Percentiles rank a stretch among this genome's conserved stretches.
Evolutionary conservation across 73 alveolate genomes (phyloP).

Genomic region (Paraurostyla sp.): DNA sequence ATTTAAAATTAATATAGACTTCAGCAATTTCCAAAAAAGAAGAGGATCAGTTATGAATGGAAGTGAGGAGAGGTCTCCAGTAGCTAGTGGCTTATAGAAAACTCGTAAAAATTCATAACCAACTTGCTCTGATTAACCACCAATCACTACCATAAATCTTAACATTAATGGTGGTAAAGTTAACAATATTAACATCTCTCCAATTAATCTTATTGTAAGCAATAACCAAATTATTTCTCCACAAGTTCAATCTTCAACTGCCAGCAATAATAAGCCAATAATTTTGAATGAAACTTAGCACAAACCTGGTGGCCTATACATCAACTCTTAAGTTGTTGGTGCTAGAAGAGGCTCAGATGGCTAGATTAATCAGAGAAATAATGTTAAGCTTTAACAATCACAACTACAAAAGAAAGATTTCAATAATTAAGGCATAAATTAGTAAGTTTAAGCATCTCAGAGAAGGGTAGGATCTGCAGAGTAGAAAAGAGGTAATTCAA

Average conservation of each 20-base stretch:
- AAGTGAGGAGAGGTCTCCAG: conserved; percentile 31
- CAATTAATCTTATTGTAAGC: background rate
- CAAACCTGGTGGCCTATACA: background rate
- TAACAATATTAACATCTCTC: conserved; percentile 24
- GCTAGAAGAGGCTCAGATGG: conserved; percentile 63
- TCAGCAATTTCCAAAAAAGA: conserved; percentile 33
- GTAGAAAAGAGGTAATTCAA: conserved; percentile 16
- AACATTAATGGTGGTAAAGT: conserved; percentile 46
- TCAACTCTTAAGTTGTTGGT: conserved; percentile 8
- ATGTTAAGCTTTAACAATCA: background rate
- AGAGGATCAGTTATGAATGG: conserved; percentile 43
- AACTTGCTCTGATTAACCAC: background rate
- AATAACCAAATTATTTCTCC: conserved; percentile 22
- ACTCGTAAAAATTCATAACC: background rate
- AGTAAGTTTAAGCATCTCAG: background rate
- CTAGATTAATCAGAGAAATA: conserved; percentile 15
- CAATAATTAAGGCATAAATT: background rate
- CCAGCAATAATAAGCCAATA: conserved; percentile 13
- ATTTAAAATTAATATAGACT: background rate
- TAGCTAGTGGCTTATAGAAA: background rate
- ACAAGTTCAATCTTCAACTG: background rate
- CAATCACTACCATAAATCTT: conserved; percentile 22
- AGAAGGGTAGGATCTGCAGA: conserved; percentile 63
- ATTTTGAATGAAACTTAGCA: background rate
- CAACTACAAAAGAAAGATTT: background rate